Conservation (phyloP, 2,329 filamentous ascomycete genomes). For the Ceratocystis destructans region DNA sequence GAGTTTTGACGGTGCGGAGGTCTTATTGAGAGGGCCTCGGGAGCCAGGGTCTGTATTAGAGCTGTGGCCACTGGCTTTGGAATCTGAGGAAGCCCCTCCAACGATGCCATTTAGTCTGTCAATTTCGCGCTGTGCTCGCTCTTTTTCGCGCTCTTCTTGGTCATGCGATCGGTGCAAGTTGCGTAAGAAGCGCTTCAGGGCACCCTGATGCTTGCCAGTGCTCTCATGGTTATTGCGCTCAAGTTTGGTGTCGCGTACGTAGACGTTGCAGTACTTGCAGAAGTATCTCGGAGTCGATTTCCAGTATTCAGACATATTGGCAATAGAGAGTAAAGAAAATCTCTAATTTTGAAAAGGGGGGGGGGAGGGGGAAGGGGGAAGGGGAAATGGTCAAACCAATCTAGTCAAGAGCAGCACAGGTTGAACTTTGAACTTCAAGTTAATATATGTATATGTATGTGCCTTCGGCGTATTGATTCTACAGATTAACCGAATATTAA, state of each 20-base stretch:
- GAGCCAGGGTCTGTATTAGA: background rate
- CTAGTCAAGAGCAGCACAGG: background rate
- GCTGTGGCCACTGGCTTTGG: background rate
- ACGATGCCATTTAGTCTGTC: slow-evolving; percentile 72
- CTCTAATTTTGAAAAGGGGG: background rate
- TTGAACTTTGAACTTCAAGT: background rate
- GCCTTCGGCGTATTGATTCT: background rate
- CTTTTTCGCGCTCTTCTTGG: slow-evolving; percentile 64
- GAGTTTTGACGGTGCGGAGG: slow-evolving; percentile 18
- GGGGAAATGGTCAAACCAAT: background rate
- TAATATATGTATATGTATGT: background rate
- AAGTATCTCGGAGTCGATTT: slow-evolving; percentile 95
- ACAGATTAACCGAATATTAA: slow-evolving; percentile 6
- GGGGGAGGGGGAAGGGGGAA: too few relatives aligned
- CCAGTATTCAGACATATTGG: slow-evolving; percentile 87
- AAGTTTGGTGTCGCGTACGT: slow-evolving; percentile 82
- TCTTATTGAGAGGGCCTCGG: slow-evolving; percentile 10
- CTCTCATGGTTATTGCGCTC: slow-evolving; percentile 82
- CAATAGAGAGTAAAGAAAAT: background rate
- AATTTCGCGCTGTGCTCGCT: slow-evolving; percentile 70
- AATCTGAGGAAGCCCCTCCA: slow-evolving; percentile 30
- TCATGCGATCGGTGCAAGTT: slow-evolving; percentile 79
- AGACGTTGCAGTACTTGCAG: slow-evolving; percentile 93
- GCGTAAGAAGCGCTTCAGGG: slow-evolving; percentile 76
- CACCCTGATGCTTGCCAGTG: slow-evolving; percentile 70